Conservation (phyloP, 2,329 filamentous ascomycete species). For the Tothia fuscella region DNA sequence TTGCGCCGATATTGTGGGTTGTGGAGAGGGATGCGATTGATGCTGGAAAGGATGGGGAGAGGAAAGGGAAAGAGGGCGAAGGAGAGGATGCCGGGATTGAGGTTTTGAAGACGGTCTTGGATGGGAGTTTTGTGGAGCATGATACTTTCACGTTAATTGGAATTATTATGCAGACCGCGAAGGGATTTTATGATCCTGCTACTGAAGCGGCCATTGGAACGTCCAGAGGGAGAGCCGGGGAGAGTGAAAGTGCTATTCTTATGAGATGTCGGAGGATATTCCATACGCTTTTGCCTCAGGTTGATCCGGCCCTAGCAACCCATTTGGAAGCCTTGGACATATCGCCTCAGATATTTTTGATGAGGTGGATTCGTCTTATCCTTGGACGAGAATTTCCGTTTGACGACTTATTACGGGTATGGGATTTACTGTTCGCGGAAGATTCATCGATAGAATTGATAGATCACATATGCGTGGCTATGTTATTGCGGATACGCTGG, state of each 20-base stretch:
- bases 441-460: constrained; percentile 70
- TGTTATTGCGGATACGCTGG: constrained; percentile 88
- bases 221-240: constrained; percentile 11
- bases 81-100: constrained; percentile 18
- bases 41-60: too few relatives aligned
- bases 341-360: constrained; percentile 90
- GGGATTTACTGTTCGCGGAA: constrained; percentile 84
- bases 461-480: constrained; percentile 83
- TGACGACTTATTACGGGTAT: constrained; percentile 68
- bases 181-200: constrained; percentile 71
- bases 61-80: constrained; percentile 14
- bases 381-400: constrained; percentile 93
- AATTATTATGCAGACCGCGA: constrained; percentile 75
- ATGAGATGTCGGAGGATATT: constrained; percentile 79
- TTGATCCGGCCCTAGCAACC: constrained; percentile 71
- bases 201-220: constrained; percentile 16
- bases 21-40: constrained; percentile 71
- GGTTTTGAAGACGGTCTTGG: constrained; percentile 50
- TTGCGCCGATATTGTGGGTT: constrained; percentile 80
- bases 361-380: constrained; percentile 90
- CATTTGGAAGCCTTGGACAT: constrained; percentile 79
- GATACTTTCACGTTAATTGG: constrained; percentile 82
- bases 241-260: constrained; percentile 58
- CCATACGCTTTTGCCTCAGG: constrained; percentile 61
- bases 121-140: constrained; percentile 69